Percentiles rank a stretch among this genome's conserved stretches.
Evolutionary conservation across 1,284 basidiomycete genomes (phyloP).

Genomic region (Moesziomyces parantarcticus): DNA sequence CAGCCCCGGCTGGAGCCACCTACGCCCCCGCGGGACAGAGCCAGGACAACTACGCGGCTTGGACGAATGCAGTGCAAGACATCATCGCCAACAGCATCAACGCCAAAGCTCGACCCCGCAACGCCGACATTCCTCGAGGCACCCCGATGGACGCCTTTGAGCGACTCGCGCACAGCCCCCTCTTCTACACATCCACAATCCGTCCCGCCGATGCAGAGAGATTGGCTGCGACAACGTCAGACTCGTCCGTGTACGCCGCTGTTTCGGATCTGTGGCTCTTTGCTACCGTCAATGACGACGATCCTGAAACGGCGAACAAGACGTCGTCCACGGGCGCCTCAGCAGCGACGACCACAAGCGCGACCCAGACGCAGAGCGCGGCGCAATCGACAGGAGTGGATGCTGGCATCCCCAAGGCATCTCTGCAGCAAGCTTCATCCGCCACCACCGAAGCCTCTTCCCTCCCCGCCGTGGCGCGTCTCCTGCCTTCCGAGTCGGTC

Average conservation of each 20-base stretch:
- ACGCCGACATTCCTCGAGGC: not conserved
- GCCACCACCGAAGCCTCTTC: not conserved
- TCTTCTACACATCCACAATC: constrained; percentile 9
- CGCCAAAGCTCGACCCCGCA: not conserved
- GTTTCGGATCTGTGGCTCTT: constrained; percentile 23
- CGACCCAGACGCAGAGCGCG: not conserved
- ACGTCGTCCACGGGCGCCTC: not conserved
- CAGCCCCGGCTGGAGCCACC: not conserved
- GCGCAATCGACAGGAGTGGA: not conserved
- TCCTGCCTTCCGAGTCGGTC: constrained; percentile 9
- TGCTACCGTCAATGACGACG: constrained; percentile 4
- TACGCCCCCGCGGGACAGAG: not conserved
- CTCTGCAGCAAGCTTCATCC: not conserved
- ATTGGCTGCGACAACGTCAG: not conserved
- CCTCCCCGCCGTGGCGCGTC: not conserved
- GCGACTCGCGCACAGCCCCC: constrained; percentile 3
- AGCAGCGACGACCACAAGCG: not conserved
- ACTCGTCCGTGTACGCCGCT: not conserved
- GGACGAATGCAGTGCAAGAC: constrained; percentile 9
- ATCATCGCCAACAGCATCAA: constrained; percentile 3
- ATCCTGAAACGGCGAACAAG: not conserved
- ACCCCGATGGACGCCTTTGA: not conserved
- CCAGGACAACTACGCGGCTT: constrained; percentile 1
- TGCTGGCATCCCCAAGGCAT: not conserved
- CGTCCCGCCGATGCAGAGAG: not conserved